These are phyloP conservation scores for Suillus clintonianus DNA, from an alignment of 768 basidiomycete species.

Conservation along the genomic window DNA sequence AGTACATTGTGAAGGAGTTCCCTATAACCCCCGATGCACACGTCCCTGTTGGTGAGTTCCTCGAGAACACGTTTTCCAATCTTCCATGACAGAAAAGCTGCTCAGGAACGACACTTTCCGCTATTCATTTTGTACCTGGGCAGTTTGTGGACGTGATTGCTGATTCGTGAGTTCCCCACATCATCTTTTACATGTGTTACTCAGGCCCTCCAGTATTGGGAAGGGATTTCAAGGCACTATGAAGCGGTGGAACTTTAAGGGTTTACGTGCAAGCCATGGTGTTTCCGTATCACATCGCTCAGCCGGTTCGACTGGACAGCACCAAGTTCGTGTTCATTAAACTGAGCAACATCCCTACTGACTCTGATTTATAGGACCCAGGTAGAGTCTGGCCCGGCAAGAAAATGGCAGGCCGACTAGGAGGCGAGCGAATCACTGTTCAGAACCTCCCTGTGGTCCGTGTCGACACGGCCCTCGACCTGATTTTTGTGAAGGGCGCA, in stretches of 20 bases:
- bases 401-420: slow-evolving; percentile 97
- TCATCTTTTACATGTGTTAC: slow-evolving; percentile 1
- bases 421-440: slow-evolving; percentile 75
- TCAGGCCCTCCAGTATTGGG: slow-evolving; percentile 67
- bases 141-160: slow-evolving; percentile 93
- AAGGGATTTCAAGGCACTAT: slow-evolving; percentile 97
- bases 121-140: slow-evolving; percentile 95
- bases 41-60: slow-evolving; percentile 75
- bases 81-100: not conserved
- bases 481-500: slow-evolving; percentile 89
- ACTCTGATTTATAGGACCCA: slow-evolving; percentile 66
- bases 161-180: slow-evolving; percentile 72
- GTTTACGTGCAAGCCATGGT: slow-evolving; percentile 93
- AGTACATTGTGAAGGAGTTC: slow-evolving; percentile 86
- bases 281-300: slow-evolving; percentile 93
- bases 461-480: slow-evolving; percentile 82
- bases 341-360: not conserved
- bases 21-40: slow-evolving; percentile 87
- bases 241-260: slow-evolving; percentile 95
- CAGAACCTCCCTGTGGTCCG: slow-evolving; percentile 91
- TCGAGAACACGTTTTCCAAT: not conserved
- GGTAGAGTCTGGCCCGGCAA: slow-evolving; percentile 96
- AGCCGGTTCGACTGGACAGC: slow-evolving; percentile 90
- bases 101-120: slow-evolving; percentile 84
- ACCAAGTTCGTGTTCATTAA: slow-evolving; percentile 64